Base-by-base conservation (phyloP, 371 early-diverging fungal genomes). In the Mucor lusitanicus region DNA sequence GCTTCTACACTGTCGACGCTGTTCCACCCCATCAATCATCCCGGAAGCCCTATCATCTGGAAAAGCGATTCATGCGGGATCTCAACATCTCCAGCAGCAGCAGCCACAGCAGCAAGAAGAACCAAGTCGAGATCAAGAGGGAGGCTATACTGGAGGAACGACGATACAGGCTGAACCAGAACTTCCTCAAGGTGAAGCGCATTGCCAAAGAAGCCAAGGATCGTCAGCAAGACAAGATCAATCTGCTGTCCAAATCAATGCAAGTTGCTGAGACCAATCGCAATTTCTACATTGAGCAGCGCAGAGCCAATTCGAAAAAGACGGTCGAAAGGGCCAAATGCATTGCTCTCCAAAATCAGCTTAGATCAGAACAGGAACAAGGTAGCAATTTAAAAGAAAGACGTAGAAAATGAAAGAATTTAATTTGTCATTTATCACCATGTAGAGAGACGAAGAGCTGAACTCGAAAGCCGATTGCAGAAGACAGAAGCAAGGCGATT, bases 241-340 rank as follows among this genome's bases (percentile, higher is more conserved):
- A 62, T 9, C 33, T 71, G 12, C 63, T 81, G 35, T 57, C 60
- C 13, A 75, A 71, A 37, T 75, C 77, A 3, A 65, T 81, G 57
- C 73, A 70, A 17, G 58, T 71, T n/a, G 82, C 82, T 32, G 82
- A 82, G 53, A 30, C 59, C 23, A 82, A 82, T 13, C 65, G 82
- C 27, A 75, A 78, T 5, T 40, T 63, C 2, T 74, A 76, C 28
- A 74, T 82, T 15, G 82, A 82, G 57, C 69, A 78, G 28, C 68
- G 78, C 59, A 68, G 80, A 50, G 65, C 69, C 9, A 68, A 74
- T 9, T 79, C 75, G 19, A 77, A 79, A 60, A 73, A 79, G 46
- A 60, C 69, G 12, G 78, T 82, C 5, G 82, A 82, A 59, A 69
- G 79, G 23, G 82, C 82, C 12, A 82, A 82, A 44, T 37, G 66